Conservation (phyloP, 495 filamentous ascomycete genomes). For the Clohesyomyces aquaticus region DNA sequence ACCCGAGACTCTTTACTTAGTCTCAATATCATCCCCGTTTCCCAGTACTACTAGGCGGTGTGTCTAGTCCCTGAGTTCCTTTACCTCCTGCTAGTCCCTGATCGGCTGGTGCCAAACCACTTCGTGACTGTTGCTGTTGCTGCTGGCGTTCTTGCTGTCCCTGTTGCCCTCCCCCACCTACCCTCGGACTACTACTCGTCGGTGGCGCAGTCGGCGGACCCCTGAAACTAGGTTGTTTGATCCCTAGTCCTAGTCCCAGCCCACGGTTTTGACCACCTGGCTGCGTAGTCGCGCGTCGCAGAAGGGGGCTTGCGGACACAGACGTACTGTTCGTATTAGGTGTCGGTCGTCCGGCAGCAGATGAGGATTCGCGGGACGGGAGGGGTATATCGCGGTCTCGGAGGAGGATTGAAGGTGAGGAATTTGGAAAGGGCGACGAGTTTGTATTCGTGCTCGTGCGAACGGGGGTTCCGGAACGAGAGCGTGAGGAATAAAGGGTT, state of each 20-base stretch:
- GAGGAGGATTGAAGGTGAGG: conserved; percentile 10
- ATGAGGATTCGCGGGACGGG: conserved; percentile 17
- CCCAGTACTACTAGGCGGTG: conserved; percentile 34
- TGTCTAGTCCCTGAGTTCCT: conserved; percentile 19
- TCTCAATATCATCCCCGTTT: conserved; percentile 7
- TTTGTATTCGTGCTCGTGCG: too few relatives aligned
- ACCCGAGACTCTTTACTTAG: not conserved
- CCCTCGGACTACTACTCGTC: conserved; percentile 33
- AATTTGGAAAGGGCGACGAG: conserved; percentile 19
- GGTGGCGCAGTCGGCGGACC: conserved; percentile 35
- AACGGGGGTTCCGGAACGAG: conserved; percentile 26
- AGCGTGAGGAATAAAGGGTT: conserved; percentile 23
- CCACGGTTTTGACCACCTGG: too few relatives aligned
- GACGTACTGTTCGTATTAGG: too few relatives aligned
- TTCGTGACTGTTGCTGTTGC: too few relatives aligned
- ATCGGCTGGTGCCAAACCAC: too few relatives aligned
- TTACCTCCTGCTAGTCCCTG: conserved; percentile 16
- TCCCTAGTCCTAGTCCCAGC: conserved; percentile 3
- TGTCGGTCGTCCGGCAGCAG: not conserved
- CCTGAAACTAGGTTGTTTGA: conserved; percentile 28
- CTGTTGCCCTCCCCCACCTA: too few relatives aligned
- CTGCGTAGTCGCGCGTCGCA: conserved; percentile 35
- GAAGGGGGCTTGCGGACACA: conserved; percentile 35
- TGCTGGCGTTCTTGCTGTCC: too few relatives aligned
- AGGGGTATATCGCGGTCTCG: conserved; percentile 36